Base-by-base conservation (phyloP, 2,329 filamentous ascomycete genomes). In the Fusarium cyanostomum region DNA sequence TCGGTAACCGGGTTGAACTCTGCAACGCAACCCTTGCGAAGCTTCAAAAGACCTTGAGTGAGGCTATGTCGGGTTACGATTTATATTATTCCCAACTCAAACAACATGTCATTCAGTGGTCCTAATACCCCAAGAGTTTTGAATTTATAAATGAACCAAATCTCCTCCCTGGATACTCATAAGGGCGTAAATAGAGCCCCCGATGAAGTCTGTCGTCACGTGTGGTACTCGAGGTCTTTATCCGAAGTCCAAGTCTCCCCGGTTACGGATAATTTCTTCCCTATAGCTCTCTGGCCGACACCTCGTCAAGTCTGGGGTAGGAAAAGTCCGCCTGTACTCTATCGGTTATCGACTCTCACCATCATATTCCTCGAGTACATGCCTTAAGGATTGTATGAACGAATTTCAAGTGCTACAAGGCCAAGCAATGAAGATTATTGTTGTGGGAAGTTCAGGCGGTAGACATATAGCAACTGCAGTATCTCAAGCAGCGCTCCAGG, bases 1-100 rank as follows among this genome's bases (percentile, higher is more conserved):
- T 98, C 27, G 84, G 89, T 59, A 90, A 90, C 67, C 87, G 92
- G 41, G 85, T 97, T 58, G 84, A 90, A 60, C 83, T 90, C 24
- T 98, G 94, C 77, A 85, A 91, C 71, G 79, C 84, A 16, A 87
- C 86, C 31, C 80, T 97, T 48, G 83, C 83, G 27, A 86, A 84
- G 49, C 81, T 99, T 48, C 81, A 84, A 63, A 80, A 80, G 67
- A 78, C n/a, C n/a, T n/a, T n/a, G n/a, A n/a, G n/a, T n/a, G n/a
- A 21, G 21, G 21, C 21, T 21, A 21, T 6, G 21, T 21, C 21
- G 21, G 21, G 21, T 21, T 6, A 21, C 16, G 8, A 5, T 44
- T 44, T 24, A 31, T 28, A 16, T 43, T 43, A n/a, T 35, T 5
- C 4, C 7, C 15, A 37, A 6, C 9, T 18, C 10, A 21, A 7